Base-by-base conservation (phyloP, 495 filamentous ascomycete species). In the Pyrenopolyporus hunteri region DNA sequence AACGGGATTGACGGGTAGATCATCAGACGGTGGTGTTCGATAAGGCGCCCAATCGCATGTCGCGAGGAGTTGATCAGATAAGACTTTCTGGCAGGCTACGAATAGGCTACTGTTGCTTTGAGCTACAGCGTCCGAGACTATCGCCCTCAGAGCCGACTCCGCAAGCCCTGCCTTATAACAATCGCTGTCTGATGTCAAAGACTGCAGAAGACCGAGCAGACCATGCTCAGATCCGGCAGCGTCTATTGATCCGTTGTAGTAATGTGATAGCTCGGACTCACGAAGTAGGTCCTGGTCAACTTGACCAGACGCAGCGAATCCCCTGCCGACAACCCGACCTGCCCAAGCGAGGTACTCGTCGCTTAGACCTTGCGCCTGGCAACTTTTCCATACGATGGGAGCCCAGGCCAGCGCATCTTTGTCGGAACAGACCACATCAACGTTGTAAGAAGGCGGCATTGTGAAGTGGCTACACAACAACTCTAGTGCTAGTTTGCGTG, bases 281-380 rank as follows among this genome's bases (percentile, higher is more conserved):
- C 78, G 78, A 0, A 85, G 70, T 53, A 89, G 75, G 32, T 82
- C 79, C 44, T 70, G 69, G 25, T 83, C 82, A 16, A 90, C 80
- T 54, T 83, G 75, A 13, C 90, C 90, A 43, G 85, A 89, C 3
- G 88, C 81, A 37, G 89, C 86, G 74, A 92, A 98, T 0, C 91
- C 87, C 63, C 91, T 83, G 14, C 94, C 94, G 17, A 98, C 78
- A 11, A 92, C 88, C 48, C 86, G 83, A 5, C 88, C 92, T 32
- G 89, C 89, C 94, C 94, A 98, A 3, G 90, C 73, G 9, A 89
- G 74, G 69, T 94, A 98, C 16, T 85, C 82, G 22, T 79, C 75
- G 36, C 87, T 87, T 25, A 87, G 79, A 7, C 78, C 73, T 32
- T 79, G 75, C 19, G 79, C 77, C 53, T 85, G 82, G 62, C 91